These are phyloP conservation scores for Lachnellula willkommii DNA, from an alignment of 2,329 filamentous ascomycete genomes.

Conservation along the genomic window DNA sequence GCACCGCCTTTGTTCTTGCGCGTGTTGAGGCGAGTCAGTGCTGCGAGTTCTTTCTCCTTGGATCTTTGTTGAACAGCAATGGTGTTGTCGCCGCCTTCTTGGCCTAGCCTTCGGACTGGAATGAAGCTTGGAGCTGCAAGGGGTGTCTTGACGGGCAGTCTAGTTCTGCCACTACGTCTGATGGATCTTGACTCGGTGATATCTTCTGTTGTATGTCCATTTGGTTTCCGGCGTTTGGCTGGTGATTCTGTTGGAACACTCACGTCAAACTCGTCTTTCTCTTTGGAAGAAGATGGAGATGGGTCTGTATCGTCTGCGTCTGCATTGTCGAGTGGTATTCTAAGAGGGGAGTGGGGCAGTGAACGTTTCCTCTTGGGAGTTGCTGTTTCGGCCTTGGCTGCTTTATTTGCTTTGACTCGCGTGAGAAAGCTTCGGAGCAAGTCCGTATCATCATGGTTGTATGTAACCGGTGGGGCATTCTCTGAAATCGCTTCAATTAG, in stretches of 20 bases:
- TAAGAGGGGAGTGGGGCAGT: conserved; percentile 30
- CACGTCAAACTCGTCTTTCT: conserved; percentile 24
- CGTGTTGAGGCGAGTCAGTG: conserved; percentile 40
- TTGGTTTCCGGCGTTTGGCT: conserved; percentile 18
- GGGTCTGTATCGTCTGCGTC: conserved; percentile 14
- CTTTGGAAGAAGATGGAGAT: conserved; percentile 20
- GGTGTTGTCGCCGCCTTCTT: conserved; percentile 26
- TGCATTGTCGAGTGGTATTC: conserved; percentile 23
- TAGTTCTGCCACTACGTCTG: conserved; percentile 30
- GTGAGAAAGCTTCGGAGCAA: conserved; percentile 35
- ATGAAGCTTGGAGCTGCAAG: conserved; percentile 28
- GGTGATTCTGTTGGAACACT: conserved; percentile 12
- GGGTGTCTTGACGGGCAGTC: conserved; percentile 25
- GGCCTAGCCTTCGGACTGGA: conserved; percentile 28
- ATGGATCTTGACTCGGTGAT: conserved; percentile 19
- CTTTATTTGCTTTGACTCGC: conserved; percentile 33
- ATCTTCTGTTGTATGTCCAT: conserved; percentile 9
- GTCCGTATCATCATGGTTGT: conserved; percentile 32
- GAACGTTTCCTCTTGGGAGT: conserved; percentile 26
- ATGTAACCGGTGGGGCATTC: conserved; percentile 9
- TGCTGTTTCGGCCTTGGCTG: conserved; percentile 26
- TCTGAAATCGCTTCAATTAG: conserved; percentile 12
- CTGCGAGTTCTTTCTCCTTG: conserved; percentile 39
- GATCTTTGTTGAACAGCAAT: conserved; percentile 28
- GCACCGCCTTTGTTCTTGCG: conserved; percentile 41